Percentiles rank a stretch among this genome's conserved stretches.
Evolutionary conservation across 164 flowering plant genomes (phyloP).

Genomic region (Paratinospora sagittata): DNA sequence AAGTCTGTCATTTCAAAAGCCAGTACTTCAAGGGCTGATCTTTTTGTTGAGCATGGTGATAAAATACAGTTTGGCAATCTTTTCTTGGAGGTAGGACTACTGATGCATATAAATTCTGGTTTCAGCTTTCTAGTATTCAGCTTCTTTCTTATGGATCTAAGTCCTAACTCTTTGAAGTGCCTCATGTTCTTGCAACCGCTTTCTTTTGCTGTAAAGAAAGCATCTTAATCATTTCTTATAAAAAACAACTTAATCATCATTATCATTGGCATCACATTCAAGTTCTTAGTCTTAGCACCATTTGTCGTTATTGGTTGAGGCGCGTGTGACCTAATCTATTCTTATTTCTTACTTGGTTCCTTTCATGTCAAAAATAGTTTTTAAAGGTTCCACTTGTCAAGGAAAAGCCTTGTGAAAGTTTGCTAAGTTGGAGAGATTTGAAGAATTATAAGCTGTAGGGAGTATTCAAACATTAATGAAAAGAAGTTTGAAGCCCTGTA

Average conservation of each 20-base stretch:
- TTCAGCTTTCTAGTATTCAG: background rate
- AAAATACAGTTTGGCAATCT: constrained; percentile 66
- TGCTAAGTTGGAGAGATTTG: background rate
- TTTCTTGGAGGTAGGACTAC: constrained; percentile 59
- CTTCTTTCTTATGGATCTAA: background rate
- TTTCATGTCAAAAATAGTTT: background rate
- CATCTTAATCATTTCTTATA: background rate
- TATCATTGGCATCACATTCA: background rate
- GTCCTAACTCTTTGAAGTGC: background rate
- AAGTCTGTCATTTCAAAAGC: constrained; percentile 82
- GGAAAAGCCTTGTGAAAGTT: background rate
- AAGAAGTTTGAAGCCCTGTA: background rate
- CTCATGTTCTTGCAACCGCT: background rate
- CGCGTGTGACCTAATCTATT: background rate
- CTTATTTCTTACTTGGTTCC: background rate
- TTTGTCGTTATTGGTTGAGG: background rate
- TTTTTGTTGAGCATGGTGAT: constrained; percentile 63
- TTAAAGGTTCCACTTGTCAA: background rate
- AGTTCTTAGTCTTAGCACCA: background rate
- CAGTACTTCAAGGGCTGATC: constrained; percentile 73
- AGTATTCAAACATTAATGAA: background rate
- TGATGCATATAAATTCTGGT: constrained; percentile 1
- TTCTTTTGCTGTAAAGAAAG: background rate
- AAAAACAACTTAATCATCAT: background rate
- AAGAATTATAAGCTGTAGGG: background rate